Percentiles rank a stretch among this genome's conserved stretches.
phyloP scores from a whole-genome alignment of 2,329 filamentous ascomycete genomes.

The Aspergillus pseudonomiae region DNA sequence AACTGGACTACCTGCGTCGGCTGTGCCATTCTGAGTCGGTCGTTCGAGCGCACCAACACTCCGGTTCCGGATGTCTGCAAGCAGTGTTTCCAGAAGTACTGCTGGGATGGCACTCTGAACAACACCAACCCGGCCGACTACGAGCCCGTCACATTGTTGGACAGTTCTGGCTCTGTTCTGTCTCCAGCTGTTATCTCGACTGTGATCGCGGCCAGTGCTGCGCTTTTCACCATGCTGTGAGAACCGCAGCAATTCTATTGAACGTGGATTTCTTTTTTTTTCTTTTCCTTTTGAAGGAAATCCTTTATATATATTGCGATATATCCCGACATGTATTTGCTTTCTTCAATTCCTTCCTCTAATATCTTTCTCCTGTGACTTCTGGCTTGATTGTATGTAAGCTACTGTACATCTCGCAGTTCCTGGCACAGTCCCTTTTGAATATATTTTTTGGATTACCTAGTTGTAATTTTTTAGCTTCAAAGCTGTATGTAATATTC shows the following conservation, averaged over 20 bases:
- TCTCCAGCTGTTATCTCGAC: background rate
- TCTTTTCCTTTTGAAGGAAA: background rate
- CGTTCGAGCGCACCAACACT: slow-evolving; percentile 69
- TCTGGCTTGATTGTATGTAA: background rate
- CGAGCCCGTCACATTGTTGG: slow-evolving; percentile 38
- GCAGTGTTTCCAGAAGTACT: slow-evolving; percentile 76
- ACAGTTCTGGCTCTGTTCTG: slow-evolving; percentile 8
- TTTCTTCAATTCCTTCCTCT: no score
- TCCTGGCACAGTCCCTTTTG: background rate
- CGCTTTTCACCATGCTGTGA: slow-evolving; percentile 6
- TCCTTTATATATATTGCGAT: background rate
- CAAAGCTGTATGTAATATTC: background rate
- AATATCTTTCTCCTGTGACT: background rate
- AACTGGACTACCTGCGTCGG: slow-evolving; percentile 80
- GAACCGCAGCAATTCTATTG: background rate
- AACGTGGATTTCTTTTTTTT: background rate
- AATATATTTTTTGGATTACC: background rate
- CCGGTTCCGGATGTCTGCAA: slow-evolving; percentile 69
- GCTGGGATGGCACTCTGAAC: slow-evolving; percentile 77
- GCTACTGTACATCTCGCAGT: background rate
- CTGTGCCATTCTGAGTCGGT: slow-evolving; percentile 78
- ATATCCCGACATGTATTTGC: background rate
- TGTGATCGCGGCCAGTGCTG: slow-evolving; percentile 5
- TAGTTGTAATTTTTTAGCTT: background rate
- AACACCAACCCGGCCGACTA: slow-evolving; percentile 42